Evolutionary conservation across 225 moss, liverwort and hornwort species (phyloP), one percentile per base, ranked within the genome.

Genomic region (Lunularia cruciata): DNA sequence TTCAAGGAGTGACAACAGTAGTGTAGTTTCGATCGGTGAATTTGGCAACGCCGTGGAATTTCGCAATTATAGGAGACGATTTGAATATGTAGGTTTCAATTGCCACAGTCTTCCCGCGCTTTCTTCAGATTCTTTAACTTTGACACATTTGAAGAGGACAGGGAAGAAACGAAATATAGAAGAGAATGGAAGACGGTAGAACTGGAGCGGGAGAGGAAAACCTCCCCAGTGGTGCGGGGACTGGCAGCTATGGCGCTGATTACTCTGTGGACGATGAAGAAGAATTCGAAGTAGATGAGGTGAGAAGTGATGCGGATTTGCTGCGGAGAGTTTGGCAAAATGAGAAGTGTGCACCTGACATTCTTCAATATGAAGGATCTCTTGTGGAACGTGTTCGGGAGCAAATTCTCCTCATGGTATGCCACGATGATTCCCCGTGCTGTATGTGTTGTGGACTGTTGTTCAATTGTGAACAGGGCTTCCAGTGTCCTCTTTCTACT

Each of bases 311-410:
- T 69, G 88, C 89, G 16, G 89, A 91, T 22, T 72, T 91, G 15
- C 81, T 91, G 16, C 84, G 84, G 46, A 75, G 81, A 33, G 86
- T 92, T 30, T 98, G 96, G 93, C 85, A 90, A 57, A 93, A 91
- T 28, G 93, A 93, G 83, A 98, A 89, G 72, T 87, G 85, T 8
- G 90, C 93, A 2, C 96, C 91, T 34, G 96, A 98, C 57, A 90
- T 98, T 75, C 68, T 98, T 40, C 72, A 70, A 3, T 89, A 76
- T 51, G 89, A 91, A 57, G 60, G 82, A 13, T 43, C 77, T 16
- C 78, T 98, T 15, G 86, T 98, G 75, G 89, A 86, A 74, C 90
- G 90, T 45, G 81, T 93, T 43, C 87, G 70, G 48, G 93, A 91
- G 67, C 93, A 91, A 73, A 58, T 98, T 70, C 72, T 76, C 3